Evolutionary conservation across 2,329 filamentous ascomycete species (phyloP), one percentile per base, ranked within the genome.

Genomic region (Dactylella cylindrospora): DNA sequence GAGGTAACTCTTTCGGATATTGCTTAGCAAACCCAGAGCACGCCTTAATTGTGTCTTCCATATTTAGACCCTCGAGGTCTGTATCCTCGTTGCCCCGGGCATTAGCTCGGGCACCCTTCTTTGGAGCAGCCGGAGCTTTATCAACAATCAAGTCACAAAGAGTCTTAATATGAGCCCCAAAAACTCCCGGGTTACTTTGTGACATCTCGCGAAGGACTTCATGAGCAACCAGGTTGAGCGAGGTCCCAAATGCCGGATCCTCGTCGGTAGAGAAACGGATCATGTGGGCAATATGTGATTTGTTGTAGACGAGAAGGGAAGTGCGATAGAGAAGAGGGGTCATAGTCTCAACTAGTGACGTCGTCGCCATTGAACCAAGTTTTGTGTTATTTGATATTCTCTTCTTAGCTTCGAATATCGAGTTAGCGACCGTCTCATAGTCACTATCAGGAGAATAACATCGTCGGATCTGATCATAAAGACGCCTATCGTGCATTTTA

Each of bases 21-120:
- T 85, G 90, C 69, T 85, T 85, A 1, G 90, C 88, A 71, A 95
- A 98, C 1, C 87, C 89, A 7, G 91, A 87, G 71, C 93, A 96
- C 2, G 94, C 91, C 71, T 95, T 96, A 57, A 98, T 78, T 1
- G 91, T 91, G 69, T 96, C 88, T 9, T 93, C 88, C n/a, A 88
- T 84, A 2, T 81, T 79, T 15, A 55, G 29, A 10, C 51, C 44
- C 25, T 57, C 53, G 1, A 82, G 73, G 47, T 91, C 86, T 64
- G 90, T 90, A 10, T 62, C 41, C 17, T 1, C 40, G 10, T 35
- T 25, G 6, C 35, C 31, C 5, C 52, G 52, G 8, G 79, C 71
- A 46, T 80, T 81, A 13, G 77, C 82, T 15, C 81, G 78, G 3
- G 82, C 41, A 7, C 65, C 67, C 22, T 64, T 66, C 4, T 26